phyloP scores from a whole-genome alignment of 495 filamentous ascomycete species.

The Penicillium salamii region DNA sequence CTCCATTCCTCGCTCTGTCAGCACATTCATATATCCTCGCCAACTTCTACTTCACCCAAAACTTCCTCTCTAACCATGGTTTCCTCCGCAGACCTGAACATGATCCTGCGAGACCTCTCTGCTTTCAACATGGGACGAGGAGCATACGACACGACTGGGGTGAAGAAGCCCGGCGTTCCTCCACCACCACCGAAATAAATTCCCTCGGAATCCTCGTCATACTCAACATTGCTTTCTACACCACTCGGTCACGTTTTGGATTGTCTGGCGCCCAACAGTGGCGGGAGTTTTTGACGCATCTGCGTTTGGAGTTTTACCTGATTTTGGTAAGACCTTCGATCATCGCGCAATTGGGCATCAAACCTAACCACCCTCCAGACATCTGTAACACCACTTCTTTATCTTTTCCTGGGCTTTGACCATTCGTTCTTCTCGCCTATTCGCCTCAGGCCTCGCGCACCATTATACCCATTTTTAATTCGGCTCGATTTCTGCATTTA shows the following conservation, averaged over 20 bases:
- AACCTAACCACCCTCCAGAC: constrained; percentile 25
- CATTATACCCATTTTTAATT: constrained; percentile 42
- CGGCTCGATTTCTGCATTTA: constrained; percentile 22
- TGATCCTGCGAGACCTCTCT: constrained; percentile 49
- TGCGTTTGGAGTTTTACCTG: constrained; percentile 28
- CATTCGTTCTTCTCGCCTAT: constrained; percentile 17
- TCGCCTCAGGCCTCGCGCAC: constrained; percentile 23
- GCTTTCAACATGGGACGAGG: constrained; percentile 58
- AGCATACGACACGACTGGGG: constrained; percentile 58
- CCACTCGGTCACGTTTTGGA: constrained; percentile 26
- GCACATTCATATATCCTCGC: background rate
- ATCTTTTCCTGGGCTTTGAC: constrained; percentile 19
- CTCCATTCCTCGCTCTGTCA: constrained; percentile 16
- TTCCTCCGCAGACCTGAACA: constrained; percentile 37
- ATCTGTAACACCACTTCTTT: constrained; percentile 41
- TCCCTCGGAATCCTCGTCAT: constrained; percentile 12
- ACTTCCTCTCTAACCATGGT: constrained; percentile 30
- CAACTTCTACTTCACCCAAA: background rate
- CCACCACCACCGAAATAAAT: constrained; percentile 40
- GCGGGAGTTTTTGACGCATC: constrained; percentile 30
- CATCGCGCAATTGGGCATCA: constrained; percentile 16
- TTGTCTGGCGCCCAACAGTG: constrained; percentile 27
- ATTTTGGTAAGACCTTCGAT: constrained; percentile 30
- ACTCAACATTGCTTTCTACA: constrained; percentile 18
- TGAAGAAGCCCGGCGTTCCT: constrained; percentile 55